Conservation (phyloP, 192 early-diverging fungal species). For the Spinellus fusiger region DNA sequence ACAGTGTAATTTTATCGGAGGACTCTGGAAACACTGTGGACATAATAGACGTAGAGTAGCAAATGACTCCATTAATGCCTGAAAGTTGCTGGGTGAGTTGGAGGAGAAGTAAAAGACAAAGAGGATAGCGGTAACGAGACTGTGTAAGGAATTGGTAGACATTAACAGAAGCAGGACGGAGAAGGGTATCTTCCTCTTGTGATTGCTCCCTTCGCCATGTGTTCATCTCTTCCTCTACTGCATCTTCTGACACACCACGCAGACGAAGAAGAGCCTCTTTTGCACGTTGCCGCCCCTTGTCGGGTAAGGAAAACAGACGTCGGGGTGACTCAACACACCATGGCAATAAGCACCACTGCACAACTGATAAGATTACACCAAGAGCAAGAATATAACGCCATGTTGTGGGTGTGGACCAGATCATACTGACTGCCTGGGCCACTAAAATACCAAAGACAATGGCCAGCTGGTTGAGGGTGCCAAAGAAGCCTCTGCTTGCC, state of each 20-base stretch:
- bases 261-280: constrained; percentile 49
- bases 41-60: constrained; percentile 77
- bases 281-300: constrained; percentile 38
- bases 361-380: constrained; percentile 48
- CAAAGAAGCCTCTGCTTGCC: constrained; percentile 63
- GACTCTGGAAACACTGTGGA: constrained; percentile 54
- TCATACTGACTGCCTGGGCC: constrained; percentile 64
- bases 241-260: constrained; percentile 35
- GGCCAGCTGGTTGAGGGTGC: constrained; percentile 79
- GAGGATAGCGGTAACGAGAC: constrained; percentile 53
- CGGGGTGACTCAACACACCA: constrained; percentile 80
- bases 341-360: constrained; percentile 61
- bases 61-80: constrained; percentile 87
- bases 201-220: constrained; percentile 39
- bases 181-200: constrained; percentile 4
- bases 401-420: constrained; percentile 45
- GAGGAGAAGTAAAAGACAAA: constrained; percentile 58
- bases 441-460: constrained; percentile 77
- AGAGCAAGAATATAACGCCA: constrained; percentile 75
- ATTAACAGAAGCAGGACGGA: constrained; percentile 18
- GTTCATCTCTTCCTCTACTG: constrained; percentile 48
- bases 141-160: constrained; percentile 37
- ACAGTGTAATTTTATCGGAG: constrained; percentile 67
- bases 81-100: constrained; percentile 84
- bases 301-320: constrained; percentile 49